A percentile compares a stretch with the other conserved stretches of the same genome.
phyloP scores from a whole-genome alignment of 2,329 filamentous ascomycete species.

The Dothiorella sarmentorum region DNA sequence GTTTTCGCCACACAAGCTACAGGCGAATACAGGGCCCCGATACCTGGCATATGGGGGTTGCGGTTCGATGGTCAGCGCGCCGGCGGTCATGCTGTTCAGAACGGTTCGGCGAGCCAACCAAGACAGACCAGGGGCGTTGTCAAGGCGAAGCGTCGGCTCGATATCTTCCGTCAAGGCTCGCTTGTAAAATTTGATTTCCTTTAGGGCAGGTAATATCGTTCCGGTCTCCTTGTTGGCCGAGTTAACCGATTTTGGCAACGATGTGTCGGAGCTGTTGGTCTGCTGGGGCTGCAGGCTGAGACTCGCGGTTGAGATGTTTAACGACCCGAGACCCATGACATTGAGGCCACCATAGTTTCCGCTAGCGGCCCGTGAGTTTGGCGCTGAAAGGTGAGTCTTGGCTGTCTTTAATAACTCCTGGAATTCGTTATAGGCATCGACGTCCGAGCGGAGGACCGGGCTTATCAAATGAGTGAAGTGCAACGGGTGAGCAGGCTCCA shows the following conservation, averaged over 20 bases:
- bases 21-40: slow-evolving; percentile 61
- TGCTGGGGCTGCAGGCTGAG: slow-evolving; percentile 29
- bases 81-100: slow-evolving; percentile 76
- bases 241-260: slow-evolving; percentile 43
- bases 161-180: slow-evolving; percentile 84
- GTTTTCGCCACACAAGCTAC: slow-evolving; percentile 83
- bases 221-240: slow-evolving; percentile 37
- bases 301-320: slow-evolving; percentile 29
- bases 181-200: slow-evolving; percentile 94
- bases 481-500: slow-evolving; percentile 60
- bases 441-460: slow-evolving; percentile 77
- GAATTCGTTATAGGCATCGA: slow-evolving; percentile 82
- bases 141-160: slow-evolving; percentile 86
- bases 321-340: slow-evolving; percentile 53
- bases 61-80: slow-evolving; percentile 84
- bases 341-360: slow-evolving; percentile 65
- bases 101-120: slow-evolving; percentile 90
- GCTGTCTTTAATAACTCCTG: slow-evolving; percentile 66
- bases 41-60: slow-evolving; percentile 50
- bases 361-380: slow-evolving; percentile 66
- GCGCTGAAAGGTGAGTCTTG: slow-evolving; percentile 51
- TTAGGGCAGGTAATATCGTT: slow-evolving; percentile 60
- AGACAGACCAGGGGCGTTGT: slow-evolving; percentile 83
- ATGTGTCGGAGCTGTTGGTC: slow-evolving; percentile 47
- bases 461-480: slow-evolving; percentile 81